Conservation (phyloP, 495 filamentous ascomycete species). For the Penicillium bovifimosum region DNA sequence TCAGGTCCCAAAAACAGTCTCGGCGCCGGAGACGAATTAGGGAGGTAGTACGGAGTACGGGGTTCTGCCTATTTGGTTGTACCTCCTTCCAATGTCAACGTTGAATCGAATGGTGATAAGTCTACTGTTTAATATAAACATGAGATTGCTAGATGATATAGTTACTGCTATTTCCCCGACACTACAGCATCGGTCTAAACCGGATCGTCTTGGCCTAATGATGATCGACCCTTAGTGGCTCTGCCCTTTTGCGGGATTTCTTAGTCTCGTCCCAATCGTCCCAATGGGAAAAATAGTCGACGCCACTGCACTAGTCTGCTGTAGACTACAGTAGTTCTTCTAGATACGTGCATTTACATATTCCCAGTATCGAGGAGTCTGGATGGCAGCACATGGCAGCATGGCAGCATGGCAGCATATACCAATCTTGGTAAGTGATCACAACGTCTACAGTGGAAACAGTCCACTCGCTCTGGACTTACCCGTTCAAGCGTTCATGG, state of each 20-base stretch:
- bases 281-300: neutral
- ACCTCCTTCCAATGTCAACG: too few species aligned
- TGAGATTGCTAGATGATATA: too few species aligned
- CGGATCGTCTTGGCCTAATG: slow-evolving; percentile 8
- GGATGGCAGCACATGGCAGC: too few species aligned
- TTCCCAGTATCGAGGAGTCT: neutral
- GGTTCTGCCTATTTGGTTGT: too few species aligned
- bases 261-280: neutral
- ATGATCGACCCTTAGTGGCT: slow-evolving; percentile 4
- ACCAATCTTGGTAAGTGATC: neutral
- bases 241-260: slow-evolving; percentile 10
- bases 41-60: slow-evolving; percentile 4
- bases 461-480: neutral
- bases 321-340: too few species aligned
- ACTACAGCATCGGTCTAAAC: neutral
- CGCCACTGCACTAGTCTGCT: slow-evolving; percentile 4
- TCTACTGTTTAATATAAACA: too few species aligned
- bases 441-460: neutral
- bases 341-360: neutral
- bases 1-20: slow-evolving; percentile 2
- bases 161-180: too few species aligned
- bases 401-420: too few species aligned
- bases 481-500: neutral
- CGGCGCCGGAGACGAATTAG: slow-evolving; percentile 7
- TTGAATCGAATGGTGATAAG: too few species aligned